Conservation (phyloP, 345 rosid genomes). For the Salix arbutifolia region DNA sequence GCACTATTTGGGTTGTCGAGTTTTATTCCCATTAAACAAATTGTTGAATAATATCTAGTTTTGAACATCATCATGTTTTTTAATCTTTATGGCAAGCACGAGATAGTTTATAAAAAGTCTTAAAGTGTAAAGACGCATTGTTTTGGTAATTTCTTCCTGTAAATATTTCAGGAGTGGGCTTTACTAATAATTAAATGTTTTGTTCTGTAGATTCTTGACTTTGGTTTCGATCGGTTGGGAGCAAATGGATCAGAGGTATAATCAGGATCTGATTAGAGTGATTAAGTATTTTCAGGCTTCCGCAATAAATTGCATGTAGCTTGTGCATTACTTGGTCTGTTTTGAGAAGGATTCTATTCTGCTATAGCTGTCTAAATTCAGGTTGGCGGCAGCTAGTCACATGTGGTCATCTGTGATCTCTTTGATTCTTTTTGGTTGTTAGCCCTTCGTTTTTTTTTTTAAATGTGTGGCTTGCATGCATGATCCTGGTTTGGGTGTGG, state of each 20-base stretch:
- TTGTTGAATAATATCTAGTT: neutral
- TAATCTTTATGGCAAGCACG: neutral
- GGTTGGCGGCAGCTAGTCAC: no score
- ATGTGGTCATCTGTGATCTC: no score
- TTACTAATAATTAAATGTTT: neutral
- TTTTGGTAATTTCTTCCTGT: neutral
- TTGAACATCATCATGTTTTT: neutral
- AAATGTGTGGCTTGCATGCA: neutral
- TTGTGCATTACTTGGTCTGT: neutral
- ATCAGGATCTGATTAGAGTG: neutral
- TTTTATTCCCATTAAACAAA: neutral
- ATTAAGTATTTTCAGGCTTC: neutral
- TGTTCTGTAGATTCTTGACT: conserved; percentile 73
- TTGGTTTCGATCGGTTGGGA: conserved; percentile 87
- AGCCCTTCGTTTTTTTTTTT: no score
- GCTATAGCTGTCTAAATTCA: neutral
- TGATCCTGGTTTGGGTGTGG: neutral
- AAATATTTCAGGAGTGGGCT: neutral
- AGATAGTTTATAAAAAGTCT: neutral
- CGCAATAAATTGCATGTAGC: neutral
- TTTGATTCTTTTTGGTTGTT: no score
- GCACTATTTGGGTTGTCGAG: neutral
- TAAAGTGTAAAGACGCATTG: neutral
- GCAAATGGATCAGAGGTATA: conserved; percentile 74
- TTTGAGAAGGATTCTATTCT: neutral